These are phyloP conservation scores for Sclerospora graminicola DNA, from an alignment of 352 stramenopile genomes.

Conservation along the genomic window DNA sequence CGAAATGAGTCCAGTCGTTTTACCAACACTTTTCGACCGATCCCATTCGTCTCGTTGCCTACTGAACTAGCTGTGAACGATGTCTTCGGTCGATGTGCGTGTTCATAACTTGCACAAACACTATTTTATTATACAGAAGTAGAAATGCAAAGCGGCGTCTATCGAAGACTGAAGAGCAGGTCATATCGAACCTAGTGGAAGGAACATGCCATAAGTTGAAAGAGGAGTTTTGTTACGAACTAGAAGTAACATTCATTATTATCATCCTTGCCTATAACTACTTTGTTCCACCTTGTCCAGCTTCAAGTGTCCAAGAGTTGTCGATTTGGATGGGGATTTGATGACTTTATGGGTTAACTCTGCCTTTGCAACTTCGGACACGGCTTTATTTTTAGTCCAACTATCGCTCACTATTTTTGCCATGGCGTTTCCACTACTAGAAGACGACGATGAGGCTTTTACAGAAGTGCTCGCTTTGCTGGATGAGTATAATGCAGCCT, in stretches of 20 bases:
- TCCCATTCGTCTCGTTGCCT: constrained; percentile 7
- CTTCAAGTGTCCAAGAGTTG: constrained; percentile 9
- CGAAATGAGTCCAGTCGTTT: constrained; percentile 1
- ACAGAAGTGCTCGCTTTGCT: constrained; percentile 22
- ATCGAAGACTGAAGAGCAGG: constrained; percentile 15
- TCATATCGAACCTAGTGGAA: constrained; percentile 3
- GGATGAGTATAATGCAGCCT: constrained; percentile 13
- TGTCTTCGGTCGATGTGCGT: constrained; percentile 19
- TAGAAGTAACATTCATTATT: constrained; percentile 11
- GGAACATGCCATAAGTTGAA: too few relatives aligned
- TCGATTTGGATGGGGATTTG: background rate
- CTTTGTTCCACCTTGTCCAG: background rate
- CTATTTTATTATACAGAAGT: background rate
- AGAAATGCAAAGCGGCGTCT: background rate
- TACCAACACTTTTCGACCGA: constrained; percentile 7
- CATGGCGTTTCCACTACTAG: constrained; percentile 22
- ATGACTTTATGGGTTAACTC: too few relatives aligned
- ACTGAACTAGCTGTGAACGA: constrained; percentile 15
- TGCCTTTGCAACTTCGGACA: too few relatives aligned
- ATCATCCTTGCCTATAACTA: background rate
- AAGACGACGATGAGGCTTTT: constrained; percentile 22
- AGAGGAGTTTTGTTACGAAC: constrained; percentile 18
- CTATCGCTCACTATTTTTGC: too few relatives aligned
- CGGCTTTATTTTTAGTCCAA: too few relatives aligned
- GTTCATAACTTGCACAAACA: constrained; percentile 1